Conservation (phyloP, 1,284 basidiomycete species). For the Fomitopsis betulina region DNA sequence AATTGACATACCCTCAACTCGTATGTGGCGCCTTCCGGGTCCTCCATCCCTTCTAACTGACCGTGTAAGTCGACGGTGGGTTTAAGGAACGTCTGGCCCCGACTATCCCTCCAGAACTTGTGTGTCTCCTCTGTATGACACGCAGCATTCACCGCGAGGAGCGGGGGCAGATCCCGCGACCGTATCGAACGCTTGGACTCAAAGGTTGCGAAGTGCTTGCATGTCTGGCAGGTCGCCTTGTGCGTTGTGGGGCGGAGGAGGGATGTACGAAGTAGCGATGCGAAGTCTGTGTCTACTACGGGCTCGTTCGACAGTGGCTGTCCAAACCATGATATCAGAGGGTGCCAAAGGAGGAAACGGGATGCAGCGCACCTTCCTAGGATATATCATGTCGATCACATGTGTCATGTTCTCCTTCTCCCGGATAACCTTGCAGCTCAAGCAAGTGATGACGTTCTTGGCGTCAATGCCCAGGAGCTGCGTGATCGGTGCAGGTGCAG, state of each 20-base stretch:
- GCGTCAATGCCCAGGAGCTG: slow-evolving; percentile 79
- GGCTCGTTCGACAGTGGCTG: slow-evolving; percentile 45
- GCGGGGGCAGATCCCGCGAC: slow-evolving; percentile 69
- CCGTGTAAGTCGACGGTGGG: slow-evolving; percentile 51
- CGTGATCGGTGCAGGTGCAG: slow-evolving; percentile 62
- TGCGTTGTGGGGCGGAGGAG: slow-evolving; percentile 79
- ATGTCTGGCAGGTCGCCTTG: slow-evolving; percentile 83
- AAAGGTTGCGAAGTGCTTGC: slow-evolving; percentile 75
- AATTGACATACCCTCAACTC: slow-evolving; percentile 53
- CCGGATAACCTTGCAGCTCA: slow-evolving; percentile 65
- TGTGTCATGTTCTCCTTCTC: slow-evolving; percentile 77
- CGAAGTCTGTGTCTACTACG: slow-evolving; percentile 52
- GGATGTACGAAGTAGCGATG: slow-evolving; percentile 71
- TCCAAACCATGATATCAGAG: slow-evolving; percentile 12
- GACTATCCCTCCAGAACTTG: slow-evolving; percentile 73
- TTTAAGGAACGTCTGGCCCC: slow-evolving; percentile 49
- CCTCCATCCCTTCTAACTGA: slow-evolving; percentile 55
- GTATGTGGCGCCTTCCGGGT: slow-evolving; percentile 56
- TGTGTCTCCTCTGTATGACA: slow-evolving; percentile 76
- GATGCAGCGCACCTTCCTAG: slow-evolving; percentile 55
- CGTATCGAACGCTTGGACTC: slow-evolving; percentile 70
- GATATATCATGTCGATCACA: slow-evolving; percentile 86
- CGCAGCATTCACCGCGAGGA: slow-evolving; percentile 87
- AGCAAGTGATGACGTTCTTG: slow-evolving; percentile 73
- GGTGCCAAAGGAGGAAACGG: background rate